These are phyloP conservation scores for Botryobasidium botryosum DNA, from an alignment of 768 basidiomycete genomes.

Conservation along the genomic window DNA sequence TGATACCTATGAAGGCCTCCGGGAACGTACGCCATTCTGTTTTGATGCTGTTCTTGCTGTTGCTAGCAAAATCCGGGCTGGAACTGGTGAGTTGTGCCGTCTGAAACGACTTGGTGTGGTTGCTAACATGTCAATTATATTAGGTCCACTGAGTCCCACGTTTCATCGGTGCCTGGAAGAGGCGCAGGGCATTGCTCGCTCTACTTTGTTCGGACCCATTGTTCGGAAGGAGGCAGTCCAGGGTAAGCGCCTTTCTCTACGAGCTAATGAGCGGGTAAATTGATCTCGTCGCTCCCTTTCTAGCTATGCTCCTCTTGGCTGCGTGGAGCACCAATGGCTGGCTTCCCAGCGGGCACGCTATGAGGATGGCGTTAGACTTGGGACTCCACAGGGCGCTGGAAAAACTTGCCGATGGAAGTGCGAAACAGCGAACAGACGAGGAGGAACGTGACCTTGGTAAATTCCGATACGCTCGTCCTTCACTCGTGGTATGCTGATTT, in stretches of 20 bases:
- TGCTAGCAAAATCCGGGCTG: conserved; percentile 81
- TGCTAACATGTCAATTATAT: no score
- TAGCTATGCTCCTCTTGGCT: conserved; percentile 80
- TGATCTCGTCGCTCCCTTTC: not conserved
- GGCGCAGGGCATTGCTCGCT: conserved; percentile 88
- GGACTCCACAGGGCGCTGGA: conserved; percentile 85
- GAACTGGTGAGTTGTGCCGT: conserved; percentile 51
- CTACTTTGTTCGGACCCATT: conserved; percentile 83
- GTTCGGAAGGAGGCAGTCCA: conserved; percentile 91
- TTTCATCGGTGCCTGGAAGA: conserved; percentile 89
- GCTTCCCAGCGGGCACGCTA: conserved; percentile 88
- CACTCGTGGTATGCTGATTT: conserved; percentile 7
- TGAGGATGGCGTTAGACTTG: conserved; percentile 91
- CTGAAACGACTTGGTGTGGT: no score
- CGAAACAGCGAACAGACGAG: conserved; percentile 42
- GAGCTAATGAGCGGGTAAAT: not conserved
- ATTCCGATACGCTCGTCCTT: conserved; percentile 11
- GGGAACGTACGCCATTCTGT: conserved; percentile 89
- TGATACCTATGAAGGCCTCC: conserved; percentile 84
- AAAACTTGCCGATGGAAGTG: conserved; percentile 59
- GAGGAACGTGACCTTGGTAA: conserved; percentile 69
- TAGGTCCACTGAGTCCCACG: conserved; percentile 48
- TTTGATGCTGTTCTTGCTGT: conserved; percentile 88
- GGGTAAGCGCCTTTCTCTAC: conserved; percentile 29
- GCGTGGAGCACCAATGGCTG: conserved; percentile 93